phyloP scores from a whole-genome alignment of 768 basidiomycete genomes.

The Chlorophyllum brunneum region DNA sequence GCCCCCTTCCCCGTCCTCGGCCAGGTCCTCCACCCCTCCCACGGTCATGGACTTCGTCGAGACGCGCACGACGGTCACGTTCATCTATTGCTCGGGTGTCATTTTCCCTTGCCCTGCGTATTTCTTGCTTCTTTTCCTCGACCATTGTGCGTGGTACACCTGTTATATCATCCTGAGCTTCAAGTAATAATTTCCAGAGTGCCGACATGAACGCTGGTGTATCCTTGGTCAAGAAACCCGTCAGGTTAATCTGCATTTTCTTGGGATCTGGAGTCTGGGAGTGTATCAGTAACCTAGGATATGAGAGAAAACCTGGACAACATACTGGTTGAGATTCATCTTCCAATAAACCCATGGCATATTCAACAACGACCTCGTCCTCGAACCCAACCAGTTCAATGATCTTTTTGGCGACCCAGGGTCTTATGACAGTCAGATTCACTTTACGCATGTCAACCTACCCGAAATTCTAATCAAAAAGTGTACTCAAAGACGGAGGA shows the following conservation, averaged over 20 bases:
- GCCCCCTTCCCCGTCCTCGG: constrained; percentile 56
- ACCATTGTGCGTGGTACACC: constrained; percentile 90
- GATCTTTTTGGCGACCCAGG: constrained; percentile 95
- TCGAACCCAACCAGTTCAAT: constrained; percentile 89
- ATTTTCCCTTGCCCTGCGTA: constrained; percentile 63
- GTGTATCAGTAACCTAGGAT: not conserved
- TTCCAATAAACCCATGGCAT: constrained; percentile 92
- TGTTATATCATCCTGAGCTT: constrained; percentile 84
- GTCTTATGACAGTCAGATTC: constrained; percentile 85
- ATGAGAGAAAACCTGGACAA: constrained; percentile 4
- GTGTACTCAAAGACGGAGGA: not conserved
- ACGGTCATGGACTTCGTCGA: constrained; percentile 63
- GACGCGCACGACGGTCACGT: constrained; percentile 60
- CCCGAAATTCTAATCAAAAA: not conserved
- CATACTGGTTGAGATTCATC: constrained; percentile 79
- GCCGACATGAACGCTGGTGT: constrained; percentile 84
- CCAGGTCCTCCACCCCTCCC: constrained; percentile 54
- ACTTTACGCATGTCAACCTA: constrained; percentile 96
- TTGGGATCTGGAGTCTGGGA: constrained; percentile 82
- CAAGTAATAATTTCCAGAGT: constrained; percentile 89
- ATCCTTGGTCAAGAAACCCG: constrained; percentile 87
- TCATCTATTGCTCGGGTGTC: constrained; percentile 68
- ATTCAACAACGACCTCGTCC: constrained; percentile 96
- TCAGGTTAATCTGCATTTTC: constrained; percentile 93
- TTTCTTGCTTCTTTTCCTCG: constrained; percentile 89